phyloP scores from a whole-genome alignment of 495 filamentous ascomycete genomes.

The Cladorrhinum samala region DNA sequence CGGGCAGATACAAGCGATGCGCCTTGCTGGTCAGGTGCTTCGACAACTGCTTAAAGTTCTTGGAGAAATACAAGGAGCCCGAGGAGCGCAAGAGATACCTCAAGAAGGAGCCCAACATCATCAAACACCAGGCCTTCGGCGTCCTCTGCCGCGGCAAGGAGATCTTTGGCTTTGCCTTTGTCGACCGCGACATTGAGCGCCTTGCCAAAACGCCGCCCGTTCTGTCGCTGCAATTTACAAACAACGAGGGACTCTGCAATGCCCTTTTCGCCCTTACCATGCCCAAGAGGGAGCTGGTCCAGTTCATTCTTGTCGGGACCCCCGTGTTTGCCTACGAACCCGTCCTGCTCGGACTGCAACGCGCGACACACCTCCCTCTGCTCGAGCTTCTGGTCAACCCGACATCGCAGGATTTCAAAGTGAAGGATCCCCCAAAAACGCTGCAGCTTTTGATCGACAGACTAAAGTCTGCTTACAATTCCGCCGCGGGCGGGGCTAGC shows the following conservation, averaged over 20 bases:
- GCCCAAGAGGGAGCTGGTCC: slow-evolving; percentile 34
- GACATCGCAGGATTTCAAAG: not conserved
- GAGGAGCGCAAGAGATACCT: slow-evolving; percentile 42
- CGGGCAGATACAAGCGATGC: slow-evolving; percentile 30
- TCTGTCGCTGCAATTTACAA: slow-evolving; percentile 48
- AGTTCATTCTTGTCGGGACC: slow-evolving; percentile 55
- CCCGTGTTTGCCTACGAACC: slow-evolving; percentile 70
- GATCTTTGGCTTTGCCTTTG: slow-evolving; percentile 55
- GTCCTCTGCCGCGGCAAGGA: slow-evolving; percentile 48
- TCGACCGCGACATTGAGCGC: slow-evolving; percentile 52
- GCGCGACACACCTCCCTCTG: slow-evolving; percentile 48
- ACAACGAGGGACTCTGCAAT: slow-evolving; percentile 27
- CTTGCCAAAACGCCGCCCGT: slow-evolving; percentile 42
- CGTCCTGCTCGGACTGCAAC: slow-evolving; percentile 55
- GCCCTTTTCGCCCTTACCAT: slow-evolving; percentile 38
- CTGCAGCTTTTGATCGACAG: not conserved
- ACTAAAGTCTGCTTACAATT: not conserved
- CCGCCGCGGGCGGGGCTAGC: not conserved
- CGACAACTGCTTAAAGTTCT: slow-evolving; percentile 37
- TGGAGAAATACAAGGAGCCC: slow-evolving; percentile 21
- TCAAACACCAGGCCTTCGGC: slow-evolving; percentile 57
- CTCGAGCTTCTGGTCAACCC: slow-evolving; percentile 42
- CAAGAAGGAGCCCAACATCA: slow-evolving; percentile 39
- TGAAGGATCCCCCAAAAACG: not conserved
- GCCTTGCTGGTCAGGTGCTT: slow-evolving; percentile 40